Evolutionary conservation across 305 asterid genomes (phyloP).

Genomic region (Fraxinus albicans): DNA sequence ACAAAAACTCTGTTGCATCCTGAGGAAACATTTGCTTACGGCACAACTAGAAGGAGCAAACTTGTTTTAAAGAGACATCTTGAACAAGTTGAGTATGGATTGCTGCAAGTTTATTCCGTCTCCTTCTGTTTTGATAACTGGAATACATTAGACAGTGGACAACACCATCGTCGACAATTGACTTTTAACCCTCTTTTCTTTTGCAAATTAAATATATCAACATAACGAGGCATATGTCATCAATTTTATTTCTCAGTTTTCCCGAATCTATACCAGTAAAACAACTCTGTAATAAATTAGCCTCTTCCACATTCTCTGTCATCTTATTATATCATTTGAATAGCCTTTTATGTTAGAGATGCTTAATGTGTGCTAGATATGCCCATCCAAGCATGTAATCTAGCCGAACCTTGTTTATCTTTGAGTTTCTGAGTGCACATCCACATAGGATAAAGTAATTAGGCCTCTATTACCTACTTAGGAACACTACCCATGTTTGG

Average conservation of each 20-base stretch:
- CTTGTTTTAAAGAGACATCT: not conserved
- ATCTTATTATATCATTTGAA: not conserved
- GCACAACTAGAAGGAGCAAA: not conserved
- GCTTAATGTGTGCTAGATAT: not conserved
- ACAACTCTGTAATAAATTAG: not conserved
- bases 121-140: not conserved
- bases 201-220: not conserved
- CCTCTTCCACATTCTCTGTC: not conserved
- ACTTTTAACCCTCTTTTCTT: not conserved
- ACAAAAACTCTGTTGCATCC: not conserved
- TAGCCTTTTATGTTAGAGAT: not conserved
- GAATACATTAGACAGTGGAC: not conserved
- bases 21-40: not conserved
- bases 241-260: not conserved
- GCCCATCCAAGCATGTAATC: not conserved
- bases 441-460: not conserved
- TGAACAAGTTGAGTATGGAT: not conserved
- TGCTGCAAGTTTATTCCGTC: not conserved
- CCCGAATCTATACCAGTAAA: not conserved
- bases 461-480: constrained; percentile 7
- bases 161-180: not conserved
- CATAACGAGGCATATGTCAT: not conserved
- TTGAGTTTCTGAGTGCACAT: constrained; percentile 2
- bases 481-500: not conserved
- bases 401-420: not conserved